These are phyloP conservation scores for Perkinsus marinus DNA, from an alignment of 169 alveolate species.

Conservation along the genomic window DNA sequence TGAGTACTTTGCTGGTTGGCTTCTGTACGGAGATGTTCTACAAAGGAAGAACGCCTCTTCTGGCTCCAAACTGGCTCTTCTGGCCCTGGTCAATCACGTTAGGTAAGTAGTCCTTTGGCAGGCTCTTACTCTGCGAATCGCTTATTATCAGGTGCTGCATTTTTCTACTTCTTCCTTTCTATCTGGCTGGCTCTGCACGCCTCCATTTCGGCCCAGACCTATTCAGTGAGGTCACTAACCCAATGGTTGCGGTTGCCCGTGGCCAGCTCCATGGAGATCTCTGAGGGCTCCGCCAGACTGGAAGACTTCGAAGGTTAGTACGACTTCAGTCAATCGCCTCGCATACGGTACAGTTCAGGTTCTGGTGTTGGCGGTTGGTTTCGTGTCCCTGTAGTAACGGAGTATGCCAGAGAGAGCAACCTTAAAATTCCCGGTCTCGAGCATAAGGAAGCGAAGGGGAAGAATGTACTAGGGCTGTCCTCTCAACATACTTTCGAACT, in stretches of 20 bases:
- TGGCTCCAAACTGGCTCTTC: neutral
- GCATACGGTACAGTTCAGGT: neutral
- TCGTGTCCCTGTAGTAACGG: neutral
- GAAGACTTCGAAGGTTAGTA: neutral
- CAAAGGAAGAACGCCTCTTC: neutral
- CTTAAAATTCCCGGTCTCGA: neutral
- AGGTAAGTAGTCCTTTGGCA: neutral
- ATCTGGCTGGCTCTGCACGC: conserved; percentile 9
- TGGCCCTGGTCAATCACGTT: neutral
- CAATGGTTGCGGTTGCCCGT: conserved; percentile 4
- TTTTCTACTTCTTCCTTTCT: neutral
- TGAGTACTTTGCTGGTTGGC: neutral
- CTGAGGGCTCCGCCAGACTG: neutral
- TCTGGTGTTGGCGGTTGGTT: neutral
- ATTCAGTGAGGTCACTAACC: neutral
- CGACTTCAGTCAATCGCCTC: neutral
- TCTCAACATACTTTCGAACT: too few species aligned
- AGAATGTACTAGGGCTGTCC: neutral
- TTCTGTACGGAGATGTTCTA: neutral
- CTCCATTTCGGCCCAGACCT: conserved; percentile 4
- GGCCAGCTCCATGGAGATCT: neutral
- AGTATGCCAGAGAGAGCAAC: neutral
- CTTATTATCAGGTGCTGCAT: neutral
- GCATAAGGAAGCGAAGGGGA: neutral
- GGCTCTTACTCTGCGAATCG: neutral